Evolutionary conservation across 2,329 filamentous ascomycete species (phyloP).

Genomic region (Fusarium sacchari): DNA sequence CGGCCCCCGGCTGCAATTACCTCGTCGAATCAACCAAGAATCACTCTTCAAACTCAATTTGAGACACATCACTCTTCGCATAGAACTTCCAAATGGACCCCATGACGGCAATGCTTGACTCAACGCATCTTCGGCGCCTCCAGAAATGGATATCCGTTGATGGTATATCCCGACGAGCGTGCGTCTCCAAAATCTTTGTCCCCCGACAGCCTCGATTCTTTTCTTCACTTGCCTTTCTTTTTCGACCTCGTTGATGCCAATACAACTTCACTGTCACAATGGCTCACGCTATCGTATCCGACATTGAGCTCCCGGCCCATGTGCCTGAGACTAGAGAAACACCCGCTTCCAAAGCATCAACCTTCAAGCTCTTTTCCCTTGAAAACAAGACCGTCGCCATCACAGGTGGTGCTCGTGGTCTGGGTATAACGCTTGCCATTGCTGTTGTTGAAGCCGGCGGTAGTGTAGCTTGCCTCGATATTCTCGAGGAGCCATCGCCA

Average conservation of each 20-base stretch:
- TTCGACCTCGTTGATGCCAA: background rate
- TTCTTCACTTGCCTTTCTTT: background rate
- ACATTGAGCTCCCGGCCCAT: conserved; percentile 43
- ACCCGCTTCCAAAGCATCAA: conserved; percentile 43
- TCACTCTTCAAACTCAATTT: background rate
- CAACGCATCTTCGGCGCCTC: background rate
- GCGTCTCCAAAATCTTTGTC: background rate
- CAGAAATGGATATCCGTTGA: conserved; percentile 12
- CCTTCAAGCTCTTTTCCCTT: conserved; percentile 56
- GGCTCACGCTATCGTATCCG: conserved; percentile 44
- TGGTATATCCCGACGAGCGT: conserved; percentile 7
- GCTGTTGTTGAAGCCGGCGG: conserved; percentile 61
- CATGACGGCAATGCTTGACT: background rate
- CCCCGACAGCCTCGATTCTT: background rate
- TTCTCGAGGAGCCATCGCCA: conserved; percentile 51
- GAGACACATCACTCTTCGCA: conserved; percentile 19
- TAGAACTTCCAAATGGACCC: conserved; percentile 17
- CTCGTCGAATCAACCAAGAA: background rate
- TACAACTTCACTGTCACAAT: conserved; percentile 11
- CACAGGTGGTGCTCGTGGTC: conserved; percentile 61
- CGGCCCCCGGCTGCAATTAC: conserved; percentile 33
- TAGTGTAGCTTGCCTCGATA: conserved; percentile 60
- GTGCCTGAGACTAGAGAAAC: conserved; percentile 47
- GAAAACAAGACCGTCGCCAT: conserved; percentile 57
- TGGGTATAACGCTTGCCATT: conserved; percentile 60